Percentiles rank a stretch among this genome's conserved stretches.
Evolutionary conservation across 2,329 filamentous ascomycete genomes (phyloP).

Genomic region (Fusarium sp.): DNA sequence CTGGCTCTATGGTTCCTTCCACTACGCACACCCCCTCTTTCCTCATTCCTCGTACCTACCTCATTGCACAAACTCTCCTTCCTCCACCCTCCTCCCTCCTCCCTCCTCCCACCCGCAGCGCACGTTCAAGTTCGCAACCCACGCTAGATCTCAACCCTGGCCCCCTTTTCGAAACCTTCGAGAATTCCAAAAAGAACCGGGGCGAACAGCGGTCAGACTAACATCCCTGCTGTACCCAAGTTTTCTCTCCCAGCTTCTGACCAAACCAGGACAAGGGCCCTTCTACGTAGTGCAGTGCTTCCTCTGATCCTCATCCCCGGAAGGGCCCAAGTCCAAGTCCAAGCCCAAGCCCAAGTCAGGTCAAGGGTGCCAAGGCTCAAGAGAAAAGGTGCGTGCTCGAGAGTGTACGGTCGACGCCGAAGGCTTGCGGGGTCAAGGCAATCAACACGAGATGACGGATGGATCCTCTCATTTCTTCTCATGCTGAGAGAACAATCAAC

Average conservation of each 20-base stretch:
- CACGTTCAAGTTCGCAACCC: slow-evolving; percentile 42
- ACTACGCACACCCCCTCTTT: slow-evolving; percentile 21
- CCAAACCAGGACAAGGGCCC: slow-evolving; percentile 37
- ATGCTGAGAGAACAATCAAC: slow-evolving; percentile 19
- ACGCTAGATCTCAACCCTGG: slow-evolving; percentile 42
- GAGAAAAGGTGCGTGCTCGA: slow-evolving; percentile 17
- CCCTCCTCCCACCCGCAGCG: slow-evolving; percentile 25
- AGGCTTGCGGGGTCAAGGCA: slow-evolving; percentile 46
- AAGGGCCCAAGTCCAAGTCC: neutral
- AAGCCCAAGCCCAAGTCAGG: slow-evolving; percentile 13
- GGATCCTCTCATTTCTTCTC: slow-evolving; percentile 47
- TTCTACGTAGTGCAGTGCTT: slow-evolving; percentile 5
- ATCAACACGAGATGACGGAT: slow-evolving; percentile 51
- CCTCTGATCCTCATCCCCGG: slow-evolving; percentile 21
- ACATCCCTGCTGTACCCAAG: slow-evolving; percentile 35
- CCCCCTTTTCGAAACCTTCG: slow-evolving; percentile 51
- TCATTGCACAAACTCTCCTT: neutral
- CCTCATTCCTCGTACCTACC: neutral
- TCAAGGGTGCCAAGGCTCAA: slow-evolving; percentile 2
- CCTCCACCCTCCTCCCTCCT: slow-evolving; percentile 24
- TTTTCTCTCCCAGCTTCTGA: slow-evolving; percentile 38
- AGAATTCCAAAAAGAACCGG: slow-evolving; percentile 48
- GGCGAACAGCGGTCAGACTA: slow-evolving; percentile 48
- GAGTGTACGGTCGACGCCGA: slow-evolving; percentile 44
- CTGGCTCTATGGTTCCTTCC: slow-evolving; percentile 24